phyloP scores from a whole-genome alignment of 2,329 filamentous ascomycete species.

The Penicillium sp. region DNA sequence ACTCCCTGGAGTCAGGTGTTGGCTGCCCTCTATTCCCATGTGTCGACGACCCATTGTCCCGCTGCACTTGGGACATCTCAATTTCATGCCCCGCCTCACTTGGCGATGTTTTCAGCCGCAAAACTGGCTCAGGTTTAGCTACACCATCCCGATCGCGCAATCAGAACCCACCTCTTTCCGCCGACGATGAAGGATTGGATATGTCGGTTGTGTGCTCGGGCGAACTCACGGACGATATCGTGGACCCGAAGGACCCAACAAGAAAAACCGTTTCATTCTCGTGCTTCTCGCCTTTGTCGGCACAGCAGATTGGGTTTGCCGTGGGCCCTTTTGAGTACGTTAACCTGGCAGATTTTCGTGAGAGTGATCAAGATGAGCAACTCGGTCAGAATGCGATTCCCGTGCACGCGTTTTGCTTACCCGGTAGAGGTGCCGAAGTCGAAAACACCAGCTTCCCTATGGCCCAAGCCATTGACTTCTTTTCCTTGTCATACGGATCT shows the following conservation, averaged over 20 bases:
- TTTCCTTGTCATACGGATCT: slow-evolving; percentile 83
- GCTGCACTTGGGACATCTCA: slow-evolving; percentile 85
- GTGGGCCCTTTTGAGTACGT: slow-evolving; percentile 94
- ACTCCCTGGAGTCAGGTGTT: slow-evolving; percentile 75
- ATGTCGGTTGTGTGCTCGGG: slow-evolving; percentile 91
- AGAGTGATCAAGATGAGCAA: slow-evolving; percentile 89
- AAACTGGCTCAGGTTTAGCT: slow-evolving; percentile 25
- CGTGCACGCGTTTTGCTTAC: slow-evolving; percentile 88
- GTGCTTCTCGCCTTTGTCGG: slow-evolving; percentile 73
- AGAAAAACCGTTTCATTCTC: slow-evolving; percentile 90
- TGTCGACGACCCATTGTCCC: slow-evolving; percentile 79
- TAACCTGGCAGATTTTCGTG: slow-evolving; percentile 84
- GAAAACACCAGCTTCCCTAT: slow-evolving; percentile 85
- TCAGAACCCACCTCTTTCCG: slow-evolving; percentile 52
- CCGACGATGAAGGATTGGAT: slow-evolving; percentile 85
- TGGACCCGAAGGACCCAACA: slow-evolving; percentile 74
- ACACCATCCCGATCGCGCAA: slow-evolving; percentile 27
- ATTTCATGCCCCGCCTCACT: slow-evolving; percentile 85
- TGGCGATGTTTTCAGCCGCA: slow-evolving; percentile 68
- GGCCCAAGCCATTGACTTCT: slow-evolving; percentile 84
- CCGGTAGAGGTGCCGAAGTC: slow-evolving; percentile 78
- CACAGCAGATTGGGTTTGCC: slow-evolving; percentile 90
- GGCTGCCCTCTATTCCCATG: slow-evolving; percentile 91
- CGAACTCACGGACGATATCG: slow-evolving; percentile 79
- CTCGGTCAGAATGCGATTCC: slow-evolving; percentile 86